Conservation (phyloP, 2,329 filamentous ascomycete genomes). For the Fusarium nisikadoi region DNA sequence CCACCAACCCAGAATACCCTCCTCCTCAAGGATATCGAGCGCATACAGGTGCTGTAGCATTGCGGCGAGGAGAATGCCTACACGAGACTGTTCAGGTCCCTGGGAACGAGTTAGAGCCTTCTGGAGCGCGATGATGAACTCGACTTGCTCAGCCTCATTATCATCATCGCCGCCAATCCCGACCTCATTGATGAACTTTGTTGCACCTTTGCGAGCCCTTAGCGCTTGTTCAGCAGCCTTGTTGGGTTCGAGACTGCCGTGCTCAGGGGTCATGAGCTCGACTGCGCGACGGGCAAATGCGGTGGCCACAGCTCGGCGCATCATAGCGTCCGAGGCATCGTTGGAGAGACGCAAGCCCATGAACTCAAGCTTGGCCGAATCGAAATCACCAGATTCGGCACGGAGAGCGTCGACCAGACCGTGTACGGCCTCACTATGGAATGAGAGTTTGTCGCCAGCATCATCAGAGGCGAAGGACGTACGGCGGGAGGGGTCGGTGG, state of each 20-base stretch:
- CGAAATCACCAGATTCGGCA: conserved; percentile 80
- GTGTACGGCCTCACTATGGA: conserved; percentile 87
- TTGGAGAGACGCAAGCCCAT: conserved; percentile 91
- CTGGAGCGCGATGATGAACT: conserved; percentile 85
- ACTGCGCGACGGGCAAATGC: conserved; percentile 86
- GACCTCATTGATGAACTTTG: conserved; percentile 67
- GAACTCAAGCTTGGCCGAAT: conserved; percentile 85
- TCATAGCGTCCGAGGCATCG: conserved; percentile 88
- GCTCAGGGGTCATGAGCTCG: conserved; percentile 68
- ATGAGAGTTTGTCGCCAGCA: conserved; percentile 68
- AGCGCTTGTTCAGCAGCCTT: conserved; percentile 74
- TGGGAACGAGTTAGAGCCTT: conserved; percentile 76
- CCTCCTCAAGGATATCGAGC: conserved; percentile 86
- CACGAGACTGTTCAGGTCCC: conserved; percentile 61
- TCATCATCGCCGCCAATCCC: conserved; percentile 67
- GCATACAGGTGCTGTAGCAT: conserved; percentile 87
- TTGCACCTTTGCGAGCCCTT: conserved; percentile 62
- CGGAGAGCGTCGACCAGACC: conserved; percentile 89
- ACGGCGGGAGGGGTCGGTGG: conserved; percentile 69
- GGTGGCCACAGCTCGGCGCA: conserved; percentile 85
- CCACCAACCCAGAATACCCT: conserved; percentile 92
- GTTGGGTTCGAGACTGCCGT: conserved; percentile 65
- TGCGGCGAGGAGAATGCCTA: conserved; percentile 76
- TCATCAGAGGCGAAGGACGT: conserved; percentile 79
- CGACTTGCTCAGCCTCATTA: conserved; percentile 78